Evolutionary conservation across 441 rosid genomes (phyloP).

Genomic region (Mallotus japonicus): DNA sequence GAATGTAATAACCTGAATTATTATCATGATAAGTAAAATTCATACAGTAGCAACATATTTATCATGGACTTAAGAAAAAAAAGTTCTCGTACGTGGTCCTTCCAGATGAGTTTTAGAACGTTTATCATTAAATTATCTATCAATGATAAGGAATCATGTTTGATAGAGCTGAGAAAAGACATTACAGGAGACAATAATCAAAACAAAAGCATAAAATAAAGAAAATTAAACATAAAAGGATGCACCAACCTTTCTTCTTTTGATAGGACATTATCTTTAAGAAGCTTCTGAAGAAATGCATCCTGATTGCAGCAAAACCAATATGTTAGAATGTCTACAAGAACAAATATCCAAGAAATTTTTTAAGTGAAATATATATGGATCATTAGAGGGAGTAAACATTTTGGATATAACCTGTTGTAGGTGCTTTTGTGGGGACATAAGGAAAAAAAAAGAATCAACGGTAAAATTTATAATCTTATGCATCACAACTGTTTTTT

Average conservation of each 20-base stretch:
- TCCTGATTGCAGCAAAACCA: conserved; percentile 47
- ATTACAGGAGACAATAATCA: neutral
- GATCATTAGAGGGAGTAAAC: neutral
- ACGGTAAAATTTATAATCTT: neutral
- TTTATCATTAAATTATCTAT: too few relatives aligned
- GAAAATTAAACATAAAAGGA: neutral
- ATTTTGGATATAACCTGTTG: neutral
- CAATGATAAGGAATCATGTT: neutral
- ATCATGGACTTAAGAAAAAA: too few relatives aligned
- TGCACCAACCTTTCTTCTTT: conserved; percentile 66
- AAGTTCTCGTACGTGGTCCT: too few relatives aligned
- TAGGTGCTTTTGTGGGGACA: neutral
- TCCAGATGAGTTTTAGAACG: neutral
- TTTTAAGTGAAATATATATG: neutral
- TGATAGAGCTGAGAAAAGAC: neutral
- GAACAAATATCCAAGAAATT: conserved; percentile 16
- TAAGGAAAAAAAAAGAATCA: neutral
- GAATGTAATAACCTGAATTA: too few relatives aligned
- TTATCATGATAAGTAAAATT: neutral
- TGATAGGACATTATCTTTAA: conserved; percentile 54
- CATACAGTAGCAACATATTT: neutral
- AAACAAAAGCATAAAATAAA: neutral
- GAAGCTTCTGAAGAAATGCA: conserved; percentile 78
- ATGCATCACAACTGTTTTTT: neutral
- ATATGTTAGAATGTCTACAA: conserved; percentile 13